phyloP scores from a whole-genome alignment of 371 early-diverging fungal species.

The Nematocida ausubeli region DNA sequence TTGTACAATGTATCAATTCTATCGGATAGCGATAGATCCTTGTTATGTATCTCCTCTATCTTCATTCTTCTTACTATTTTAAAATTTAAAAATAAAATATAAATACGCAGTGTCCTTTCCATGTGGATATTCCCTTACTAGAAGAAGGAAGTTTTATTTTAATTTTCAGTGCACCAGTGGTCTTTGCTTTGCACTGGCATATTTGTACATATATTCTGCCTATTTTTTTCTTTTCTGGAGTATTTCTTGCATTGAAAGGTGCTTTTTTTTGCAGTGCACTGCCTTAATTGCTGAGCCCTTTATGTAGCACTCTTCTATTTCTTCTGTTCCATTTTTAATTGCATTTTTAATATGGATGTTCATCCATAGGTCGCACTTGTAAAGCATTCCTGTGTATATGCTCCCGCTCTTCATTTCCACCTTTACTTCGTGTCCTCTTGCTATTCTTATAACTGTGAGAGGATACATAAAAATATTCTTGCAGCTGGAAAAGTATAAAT shows the following conservation, averaged over 20 bases:
- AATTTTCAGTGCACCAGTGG: background rate
- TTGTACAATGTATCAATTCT: conserved; percentile 40
- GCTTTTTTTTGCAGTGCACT: conserved; percentile 59
- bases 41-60: conserved; percentile 41
- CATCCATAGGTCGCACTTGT: conserved; percentile 87
- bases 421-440: conserved; percentile 70
- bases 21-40: background rate
- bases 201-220: background rate
- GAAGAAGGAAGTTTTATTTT: background rate
- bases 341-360: conserved; percentile 87
- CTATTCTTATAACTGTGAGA: conserved; percentile 69
- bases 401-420: conserved; percentile 95
- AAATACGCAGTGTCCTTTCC: background rate
- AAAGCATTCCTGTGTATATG: conserved; percentile 89
- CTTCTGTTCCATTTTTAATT: conserved; percentile 68
- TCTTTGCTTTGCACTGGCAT: background rate
- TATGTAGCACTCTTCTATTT: conserved; percentile 60
- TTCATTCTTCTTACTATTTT: conserved; percentile 33
- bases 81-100: conserved; percentile 44
- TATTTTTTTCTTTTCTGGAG: conserved; percentile 49
- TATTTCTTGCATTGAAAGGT: conserved; percentile 49
- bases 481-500: no score
- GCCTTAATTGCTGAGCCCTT: conserved; percentile 62
- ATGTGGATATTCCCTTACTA: background rate
- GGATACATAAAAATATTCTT: conserved; percentile 67